A percentile compares a stretch with the other conserved stretches of the same genome.
Conservation (phyloP, 1,284 basidiomycete species). For the Apiotrichum veenhuisii region DNA sequence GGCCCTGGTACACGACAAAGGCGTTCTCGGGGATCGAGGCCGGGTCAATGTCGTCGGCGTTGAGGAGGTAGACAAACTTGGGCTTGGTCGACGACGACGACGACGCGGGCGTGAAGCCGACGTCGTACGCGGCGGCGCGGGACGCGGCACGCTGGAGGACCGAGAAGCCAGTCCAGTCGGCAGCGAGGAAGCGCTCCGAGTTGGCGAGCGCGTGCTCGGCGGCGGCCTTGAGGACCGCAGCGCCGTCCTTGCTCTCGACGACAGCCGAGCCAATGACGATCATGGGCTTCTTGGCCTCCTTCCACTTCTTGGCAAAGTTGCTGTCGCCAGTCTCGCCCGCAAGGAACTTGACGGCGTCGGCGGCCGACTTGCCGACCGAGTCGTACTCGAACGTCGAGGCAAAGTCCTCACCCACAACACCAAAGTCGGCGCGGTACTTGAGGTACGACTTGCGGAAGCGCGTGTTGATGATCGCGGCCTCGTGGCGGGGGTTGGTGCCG, state of each 20-base stretch:
- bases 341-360: conserved; percentile 75
- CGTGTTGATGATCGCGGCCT: conserved; percentile 95
- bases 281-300: conserved; percentile 84
- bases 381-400: conserved; percentile 93
- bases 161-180: conserved; percentile 95
- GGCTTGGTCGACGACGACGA: conserved; percentile 71
- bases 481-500: conserved; percentile 95
- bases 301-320: conserved; percentile 80
- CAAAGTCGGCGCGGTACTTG: conserved; percentile 77
- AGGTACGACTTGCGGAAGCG: conserved; percentile 94
- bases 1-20: conserved; percentile 98
- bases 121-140: conserved; percentile 89
- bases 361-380: conserved; percentile 75
- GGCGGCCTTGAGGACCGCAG: conserved; percentile 72
- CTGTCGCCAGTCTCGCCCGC: conserved; percentile 59
- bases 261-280: conserved; percentile 90
- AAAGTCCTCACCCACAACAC: conserved; percentile 83
- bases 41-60: conserved; percentile 90
- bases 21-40: conserved; percentile 87
- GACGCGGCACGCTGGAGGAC: conserved; percentile 87
- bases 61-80: conserved; percentile 96
- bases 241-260: conserved; percentile 80
- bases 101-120: conserved; percentile 83
- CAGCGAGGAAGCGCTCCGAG: conserved; percentile 69
- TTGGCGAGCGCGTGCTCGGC: conserved; percentile 77